Conservation (phyloP, 768 basidiomycete genomes). For the Agaricus sinodeliciosus region DNA sequence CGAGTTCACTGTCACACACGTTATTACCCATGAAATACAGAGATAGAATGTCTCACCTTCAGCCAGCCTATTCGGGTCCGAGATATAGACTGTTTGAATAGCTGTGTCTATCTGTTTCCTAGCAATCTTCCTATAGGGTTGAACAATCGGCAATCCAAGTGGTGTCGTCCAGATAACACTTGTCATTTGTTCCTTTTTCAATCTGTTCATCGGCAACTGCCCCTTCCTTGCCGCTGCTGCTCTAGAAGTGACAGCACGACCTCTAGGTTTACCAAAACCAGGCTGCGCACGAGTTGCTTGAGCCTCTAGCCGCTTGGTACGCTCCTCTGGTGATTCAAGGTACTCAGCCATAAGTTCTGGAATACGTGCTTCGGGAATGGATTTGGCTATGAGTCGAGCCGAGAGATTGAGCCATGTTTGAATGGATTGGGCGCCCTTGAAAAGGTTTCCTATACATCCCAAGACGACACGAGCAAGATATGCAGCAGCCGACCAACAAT, state of each 20-base stretch:
- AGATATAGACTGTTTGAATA: conserved; percentile 83
- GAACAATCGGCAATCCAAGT: conserved; percentile 91
- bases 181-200: conserved; percentile 90
- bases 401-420: conserved; percentile 85
- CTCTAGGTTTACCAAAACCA: neutral
- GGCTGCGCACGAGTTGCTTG: neutral
- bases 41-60: conserved; percentile 39
- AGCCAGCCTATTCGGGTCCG: conserved; percentile 72
- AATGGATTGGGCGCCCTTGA: conserved; percentile 86
- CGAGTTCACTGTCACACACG: conserved; percentile 51
- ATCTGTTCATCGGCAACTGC: conserved; percentile 19
- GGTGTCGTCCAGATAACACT: conserved; percentile 95
- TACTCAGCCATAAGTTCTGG: conserved; percentile 28
- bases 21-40: neutral
- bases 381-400: conserved; percentile 81
- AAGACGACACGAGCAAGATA: conserved; percentile 82
- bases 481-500: conserved; percentile 65
- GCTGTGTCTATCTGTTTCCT: conserved; percentile 81
- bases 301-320: neutral
- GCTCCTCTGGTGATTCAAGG: neutral
- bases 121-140: conserved; percentile 84
- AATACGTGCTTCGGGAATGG: conserved; percentile 69
- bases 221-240: neutral
- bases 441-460: conserved; percentile 82
- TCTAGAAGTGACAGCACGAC: neutral